Base-by-base conservation (phyloP, 2,329 filamentous ascomycete species). In the Corynespora cassiicola region DNA sequence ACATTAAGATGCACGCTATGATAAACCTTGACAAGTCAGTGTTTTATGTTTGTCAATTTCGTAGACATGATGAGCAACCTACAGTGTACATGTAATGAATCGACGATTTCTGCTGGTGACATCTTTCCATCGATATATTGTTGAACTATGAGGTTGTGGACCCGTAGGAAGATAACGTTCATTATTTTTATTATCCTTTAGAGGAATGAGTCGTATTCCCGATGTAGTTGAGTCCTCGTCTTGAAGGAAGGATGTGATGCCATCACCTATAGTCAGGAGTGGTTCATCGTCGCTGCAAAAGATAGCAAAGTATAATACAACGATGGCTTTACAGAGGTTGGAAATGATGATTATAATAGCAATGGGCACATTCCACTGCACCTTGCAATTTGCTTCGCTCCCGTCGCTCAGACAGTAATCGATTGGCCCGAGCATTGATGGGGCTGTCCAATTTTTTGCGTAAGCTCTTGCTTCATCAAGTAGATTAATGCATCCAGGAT, bases 221-320 rank as follows among this genome's bases (percentile, higher is more conserved):
- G 34, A 31, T 10, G 58, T 63, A 4, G 32, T 42, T 10, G 32
- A 29, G 32, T 62, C 61, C 15, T 45, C 36, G 3, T 45, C 16
- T 10, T 54, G 47, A 4, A 63, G 45, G 28, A 56, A 66, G 4
- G 53, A 62, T 9, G 49, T 33, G 8, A 63, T 45, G 4, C 57
- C 64, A 37, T 62, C 64, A 17, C 55, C 61, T 3, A 58, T 42
- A 1, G 56, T 65, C n/a, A n/a, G n/a, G n/a, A n/a, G n/a, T n/a
- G n/a, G n/a, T n/a, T n/a, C n/a, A n/a, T n/a, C n/a, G n/a, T n/a
- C n/a, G n/a, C n/a, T n/a, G n/a, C n/a, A n/a, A n/a, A n/a, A n/a
- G n/a, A n/a, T n/a, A n/a, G n/a, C n/a, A n/a, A n/a, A n/a, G n/a
- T n/a, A n/a, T n/a, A n/a, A n/a, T n/a, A n/a, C n/a, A n/a, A n/a